Base-by-base conservation (phyloP, 768 basidiomycete species). In the Calocybe indica region DNA sequence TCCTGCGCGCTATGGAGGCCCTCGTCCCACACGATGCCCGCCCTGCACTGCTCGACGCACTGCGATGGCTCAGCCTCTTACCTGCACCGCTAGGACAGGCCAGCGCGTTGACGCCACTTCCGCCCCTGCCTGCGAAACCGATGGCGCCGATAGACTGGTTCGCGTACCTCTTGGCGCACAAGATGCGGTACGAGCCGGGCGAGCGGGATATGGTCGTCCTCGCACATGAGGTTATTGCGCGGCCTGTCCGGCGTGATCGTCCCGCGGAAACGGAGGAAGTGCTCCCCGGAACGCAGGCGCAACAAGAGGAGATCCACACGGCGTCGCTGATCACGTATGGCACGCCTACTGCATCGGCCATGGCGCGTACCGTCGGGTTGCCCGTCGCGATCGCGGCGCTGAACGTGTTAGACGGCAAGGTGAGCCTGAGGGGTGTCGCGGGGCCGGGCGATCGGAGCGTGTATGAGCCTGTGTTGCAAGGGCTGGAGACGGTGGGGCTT, bases 141-240 rank as follows among this genome's bases (percentile, higher is more conserved):
- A 60, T 66, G 13, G 59, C 75, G 3, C 83, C 89, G 1, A 70
- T 93, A 52, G 88, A 93, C 58, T 66, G 88, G 12, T 81, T 96
- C 56, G 82, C 92, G 1, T 62, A 68, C 34, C 70, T 92, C 6
- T 76, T 96, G 11, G 74, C 85, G 0, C 74, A 83, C 56, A 83
- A 80, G 51, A 76, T 94, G 32, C 71, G 72, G 8, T 96, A 95
- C 61, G 60, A 51, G 0, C 76, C 79, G 0, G 66, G 71, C 35
- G 94, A 97, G 62, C 78, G 83, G 12, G 94, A 97, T 61, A 80
- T 92, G 67, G 92, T 93, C 51, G 75, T 95, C 29, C 79, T 96
- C 11, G 73, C 83, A 45, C 93, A 97, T 64, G 85, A 93, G 62
- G 73, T 96, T 54, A 7, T 30, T 31, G 31, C 42, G 5, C 31